These are phyloP conservation scores for Flaveria trinervia DNA, from an alignment of 129 eudicot genomes.

Conservation along the genomic window DNA sequence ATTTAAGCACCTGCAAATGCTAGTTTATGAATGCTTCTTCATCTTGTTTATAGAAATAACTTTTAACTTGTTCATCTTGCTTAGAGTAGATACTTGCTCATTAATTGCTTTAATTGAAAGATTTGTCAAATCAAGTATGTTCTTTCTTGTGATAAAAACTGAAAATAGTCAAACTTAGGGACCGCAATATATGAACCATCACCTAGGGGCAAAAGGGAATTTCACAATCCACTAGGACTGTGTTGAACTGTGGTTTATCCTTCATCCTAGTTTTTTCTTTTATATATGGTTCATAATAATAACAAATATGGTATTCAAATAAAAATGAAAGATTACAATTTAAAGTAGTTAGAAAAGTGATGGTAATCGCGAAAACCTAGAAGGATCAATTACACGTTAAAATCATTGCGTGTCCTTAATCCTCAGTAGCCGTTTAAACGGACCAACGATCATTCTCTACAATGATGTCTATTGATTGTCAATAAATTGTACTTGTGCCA, in stretches of 20 bases:
- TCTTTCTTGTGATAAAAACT: constrained; percentile 18
- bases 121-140: background rate
- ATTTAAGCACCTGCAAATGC: constrained; percentile 3
- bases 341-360: background rate
- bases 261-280: background rate
- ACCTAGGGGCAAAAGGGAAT: background rate
- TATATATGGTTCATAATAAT: background rate
- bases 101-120: background rate
- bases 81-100: background rate
- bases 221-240: background rate
- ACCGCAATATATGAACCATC: background rate
- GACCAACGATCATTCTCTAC: background rate
- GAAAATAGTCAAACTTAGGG: background rate
- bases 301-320: background rate
- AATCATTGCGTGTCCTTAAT: background rate
- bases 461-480: background rate
- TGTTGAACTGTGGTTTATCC: background rate
- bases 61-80: background rate
- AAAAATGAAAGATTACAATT: background rate
- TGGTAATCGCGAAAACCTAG: background rate
- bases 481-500: background rate
- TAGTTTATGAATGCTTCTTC: constrained; percentile 2
- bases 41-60: constrained; percentile 1
- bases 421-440: background rate
- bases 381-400: background rate